Base-by-base conservation (phyloP, 345 rosid genomes). In the Firmiana major region DNA sequence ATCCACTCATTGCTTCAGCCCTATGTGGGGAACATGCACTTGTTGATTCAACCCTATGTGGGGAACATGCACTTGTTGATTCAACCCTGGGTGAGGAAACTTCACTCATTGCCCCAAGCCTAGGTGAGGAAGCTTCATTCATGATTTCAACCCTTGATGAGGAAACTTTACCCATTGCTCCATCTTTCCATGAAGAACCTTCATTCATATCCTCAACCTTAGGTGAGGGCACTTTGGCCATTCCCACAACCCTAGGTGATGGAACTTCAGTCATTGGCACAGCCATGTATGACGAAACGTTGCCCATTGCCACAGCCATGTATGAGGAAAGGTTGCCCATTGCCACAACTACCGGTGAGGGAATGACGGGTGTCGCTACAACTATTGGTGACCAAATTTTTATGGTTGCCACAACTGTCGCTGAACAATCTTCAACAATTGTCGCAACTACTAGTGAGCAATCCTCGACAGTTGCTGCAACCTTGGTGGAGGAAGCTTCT, bases 121-220 rank as follows among this genome's bases (percentile, higher is more conserved):
- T 74, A 10, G 77, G 77, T 19, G 77, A 74, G 54, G 77, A 74
- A 40, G 68, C 68, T 22, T 74, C 68, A 7, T 60, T 60, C 67
- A 74, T 74, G 42, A 58, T 60, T 46, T 74, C 77, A 57, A 68
- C 74, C 28, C 54, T 67, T 17, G 67, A 55, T 57, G 79, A 77
- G 28, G 79, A 77, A 38, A 53, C 28, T 54, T 67, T 64, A 68
- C 49, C 42, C 55, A 24, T 77, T 45, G 11, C 58, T 49, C 54
- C 66, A 8, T 7, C 63, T 11, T 49, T 77, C 46, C 65, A 45
- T 67, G 74, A 76, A 17, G 79, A 65, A 9, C 3, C 46, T 55
- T 66, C 28, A 15, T 0, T 55, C 4, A 42, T 76, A 19, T n/a
- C 19, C 51, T 45, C 71, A 31, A 49, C 63, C 57, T 21, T 36